Evolutionary conservation across 1,284 basidiomycete genomes (phyloP).

Genomic region (Rhodotorula sp.): DNA sequence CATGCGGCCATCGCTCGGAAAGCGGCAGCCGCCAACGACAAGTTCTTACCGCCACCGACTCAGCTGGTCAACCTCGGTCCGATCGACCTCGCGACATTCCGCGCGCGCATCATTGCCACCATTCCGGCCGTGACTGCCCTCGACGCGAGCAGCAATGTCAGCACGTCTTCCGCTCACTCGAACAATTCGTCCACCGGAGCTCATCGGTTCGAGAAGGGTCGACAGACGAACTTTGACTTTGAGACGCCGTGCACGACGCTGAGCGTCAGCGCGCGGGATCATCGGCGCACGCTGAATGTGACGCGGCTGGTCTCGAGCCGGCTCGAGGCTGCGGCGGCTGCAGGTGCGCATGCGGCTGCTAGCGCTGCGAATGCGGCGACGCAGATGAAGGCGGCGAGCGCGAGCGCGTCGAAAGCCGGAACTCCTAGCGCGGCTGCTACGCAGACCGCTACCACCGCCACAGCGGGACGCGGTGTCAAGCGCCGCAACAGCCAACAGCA

Average conservation of each 20-base stretch:
- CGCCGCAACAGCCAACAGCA: slow-evolving; percentile 5
- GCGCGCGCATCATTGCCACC: slow-evolving; percentile 23
- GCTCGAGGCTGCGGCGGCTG: slow-evolving; percentile 6
- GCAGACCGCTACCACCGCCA: neutral
- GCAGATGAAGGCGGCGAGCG: neutral
- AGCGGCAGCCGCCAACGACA: neutral
- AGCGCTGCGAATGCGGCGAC: neutral
- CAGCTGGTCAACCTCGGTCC: slow-evolving; percentile 35
- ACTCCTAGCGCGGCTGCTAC: neutral
- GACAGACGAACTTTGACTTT: slow-evolving; percentile 40
- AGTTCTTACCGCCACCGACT: neutral
- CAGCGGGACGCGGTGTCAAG: slow-evolving; percentile 13
- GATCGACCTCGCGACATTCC: slow-evolving; percentile 38
- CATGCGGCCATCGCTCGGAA: neutral
- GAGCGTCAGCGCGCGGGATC: slow-evolving; percentile 29
- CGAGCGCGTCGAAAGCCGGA: neutral
- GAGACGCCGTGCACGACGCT: slow-evolving; percentile 37
- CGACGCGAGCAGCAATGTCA: slow-evolving; percentile 26
- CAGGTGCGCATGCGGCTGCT: neutral
- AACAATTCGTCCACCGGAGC: neutral
- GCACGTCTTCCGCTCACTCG: slow-evolving; percentile 10
- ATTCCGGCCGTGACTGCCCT: slow-evolving; percentile 35
- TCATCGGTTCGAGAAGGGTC: slow-evolving; percentile 16
- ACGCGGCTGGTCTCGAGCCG: slow-evolving; percentile 2
- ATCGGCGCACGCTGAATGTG: slow-evolving; percentile 23